Evolutionary conservation across 305 asterid species (phyloP).

Genomic region (Striga hermonthica): DNA sequence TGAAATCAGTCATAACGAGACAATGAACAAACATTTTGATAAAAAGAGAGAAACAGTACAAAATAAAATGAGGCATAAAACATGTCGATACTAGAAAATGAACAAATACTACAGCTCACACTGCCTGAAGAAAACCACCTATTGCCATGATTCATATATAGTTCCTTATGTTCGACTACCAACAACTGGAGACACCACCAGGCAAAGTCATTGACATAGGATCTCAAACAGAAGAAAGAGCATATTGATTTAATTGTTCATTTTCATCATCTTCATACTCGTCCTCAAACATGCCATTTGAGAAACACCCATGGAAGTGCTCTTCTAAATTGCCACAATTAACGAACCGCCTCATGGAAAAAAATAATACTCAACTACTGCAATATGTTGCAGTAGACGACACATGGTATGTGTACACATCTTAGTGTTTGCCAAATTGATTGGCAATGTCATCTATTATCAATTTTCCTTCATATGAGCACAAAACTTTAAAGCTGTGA

Average conservation of each 20-base stretch:
- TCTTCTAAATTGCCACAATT: too few species aligned
- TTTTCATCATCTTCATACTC: neutral
- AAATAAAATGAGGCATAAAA: neutral
- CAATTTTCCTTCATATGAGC: too few species aligned
- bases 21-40: constrained; percentile 13
- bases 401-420: too few species aligned
- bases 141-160: neutral
- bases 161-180: constrained; percentile 5
- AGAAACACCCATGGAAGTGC: too few species aligned
- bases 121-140: neutral
- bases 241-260: neutral
- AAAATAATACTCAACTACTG: too few species aligned
- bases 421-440: too few species aligned
- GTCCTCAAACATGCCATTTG: too few species aligned
- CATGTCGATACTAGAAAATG: constrained; percentile 7
- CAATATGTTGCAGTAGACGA: too few species aligned
- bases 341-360: too few species aligned
- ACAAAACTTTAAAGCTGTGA: too few species aligned
- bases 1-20: constrained; percentile 32
- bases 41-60: constrained; percentile 2
- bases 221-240: neutral
- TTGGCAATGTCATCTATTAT: too few species aligned
- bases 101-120: neutral
- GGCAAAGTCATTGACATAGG: constrained; percentile 3
- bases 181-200: constrained; percentile 5